A percentile compares a stretch with the other conserved stretches of the same genome.
Conservation (phyloP, 495 filamentous ascomycete genomes). For the Tuber brumale region DNA sequence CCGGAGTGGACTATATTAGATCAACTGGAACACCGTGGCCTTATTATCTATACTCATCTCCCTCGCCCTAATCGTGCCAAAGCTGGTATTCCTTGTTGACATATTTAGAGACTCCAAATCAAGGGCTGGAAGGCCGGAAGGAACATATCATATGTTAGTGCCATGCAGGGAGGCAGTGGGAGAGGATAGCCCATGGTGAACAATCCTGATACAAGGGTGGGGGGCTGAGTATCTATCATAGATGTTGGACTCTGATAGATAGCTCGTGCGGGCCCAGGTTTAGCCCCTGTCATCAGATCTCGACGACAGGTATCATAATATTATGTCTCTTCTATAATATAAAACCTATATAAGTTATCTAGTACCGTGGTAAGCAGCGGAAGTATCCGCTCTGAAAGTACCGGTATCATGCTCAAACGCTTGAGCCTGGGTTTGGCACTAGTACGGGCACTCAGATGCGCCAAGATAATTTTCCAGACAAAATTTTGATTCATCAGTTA, state of each 20-base stretch:
- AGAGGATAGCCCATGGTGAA: not conserved
- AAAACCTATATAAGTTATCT: not conserved
- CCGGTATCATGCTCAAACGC: too few species aligned
- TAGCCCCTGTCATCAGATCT: not conserved
- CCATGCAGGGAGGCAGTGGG: not conserved
- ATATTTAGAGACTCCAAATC: not conserved
- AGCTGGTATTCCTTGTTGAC: too few species aligned
- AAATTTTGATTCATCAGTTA: too few species aligned
- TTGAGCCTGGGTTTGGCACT: too few species aligned
- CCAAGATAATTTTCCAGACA: too few species aligned
- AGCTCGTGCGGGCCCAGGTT: not conserved
- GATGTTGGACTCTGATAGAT: not conserved
- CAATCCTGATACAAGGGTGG: not conserved
- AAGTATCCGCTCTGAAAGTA: too few species aligned
- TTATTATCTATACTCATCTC: too few species aligned
- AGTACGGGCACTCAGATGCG: too few species aligned
- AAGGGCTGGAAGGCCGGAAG: not conserved
- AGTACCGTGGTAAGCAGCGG: not conserved
- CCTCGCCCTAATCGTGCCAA: too few species aligned
- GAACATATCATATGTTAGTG: not conserved
- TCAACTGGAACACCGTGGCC: too few species aligned
- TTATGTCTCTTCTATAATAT: not conserved
- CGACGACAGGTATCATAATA: not conserved
- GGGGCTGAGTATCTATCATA: not conserved
- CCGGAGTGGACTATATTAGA: too few species aligned